phyloP scores from a whole-genome alignment of 23 red algal species.

The Cyanidioschyzon merolae region DNA sequence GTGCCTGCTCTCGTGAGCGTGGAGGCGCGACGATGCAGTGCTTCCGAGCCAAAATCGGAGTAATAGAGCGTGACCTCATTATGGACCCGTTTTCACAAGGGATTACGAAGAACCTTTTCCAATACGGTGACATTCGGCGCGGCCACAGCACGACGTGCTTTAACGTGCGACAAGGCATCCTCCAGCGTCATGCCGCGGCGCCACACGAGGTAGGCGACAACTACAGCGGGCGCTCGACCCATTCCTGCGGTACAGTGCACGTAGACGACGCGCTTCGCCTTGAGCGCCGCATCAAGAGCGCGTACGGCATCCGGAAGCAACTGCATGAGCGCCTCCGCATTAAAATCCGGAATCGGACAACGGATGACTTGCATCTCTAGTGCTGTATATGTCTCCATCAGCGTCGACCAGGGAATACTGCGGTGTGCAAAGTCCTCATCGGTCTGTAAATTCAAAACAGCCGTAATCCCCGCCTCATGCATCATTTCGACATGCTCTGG shows the following conservation, averaged over 20 bases:
- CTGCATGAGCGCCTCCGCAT: conserved; percentile 34
- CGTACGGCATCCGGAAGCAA: conserved; percentile 35
- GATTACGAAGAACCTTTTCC: conserved; percentile 14
- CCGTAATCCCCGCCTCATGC: conserved; percentile 46
- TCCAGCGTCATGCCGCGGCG: conserved; percentile 31
- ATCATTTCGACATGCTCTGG: conserved; percentile 42
- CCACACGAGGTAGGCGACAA: conserved; percentile 64
- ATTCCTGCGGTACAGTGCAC: conserved; percentile 89
- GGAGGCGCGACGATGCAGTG: too few relatives aligned
- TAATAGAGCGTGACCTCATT: too few relatives aligned
- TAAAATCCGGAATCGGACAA: conserved; percentile 31
- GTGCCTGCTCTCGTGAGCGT: too few relatives aligned
- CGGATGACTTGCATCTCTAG: conserved; percentile 23
- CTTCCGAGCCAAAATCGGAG: too few relatives aligned
- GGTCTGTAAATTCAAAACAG: conserved; percentile 76
- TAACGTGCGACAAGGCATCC: conserved; percentile 58
- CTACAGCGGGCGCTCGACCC: conserved; percentile 65
- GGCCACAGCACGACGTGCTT: conserved; percentile 52
- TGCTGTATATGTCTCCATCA: conserved; percentile 29
- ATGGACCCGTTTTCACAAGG: too few relatives aligned
- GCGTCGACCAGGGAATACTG: conserved; percentile 38
- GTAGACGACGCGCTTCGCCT: conserved; percentile 35
- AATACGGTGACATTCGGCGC: conserved; percentile 68
- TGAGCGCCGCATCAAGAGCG: conserved; percentile 22
- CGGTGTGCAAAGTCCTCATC: conserved; percentile 89